Evolutionary conservation across 805 yeast species (phyloP), one percentile per base, ranked within the genome.

Genomic region (Isabelozyma rhagii): DNA sequence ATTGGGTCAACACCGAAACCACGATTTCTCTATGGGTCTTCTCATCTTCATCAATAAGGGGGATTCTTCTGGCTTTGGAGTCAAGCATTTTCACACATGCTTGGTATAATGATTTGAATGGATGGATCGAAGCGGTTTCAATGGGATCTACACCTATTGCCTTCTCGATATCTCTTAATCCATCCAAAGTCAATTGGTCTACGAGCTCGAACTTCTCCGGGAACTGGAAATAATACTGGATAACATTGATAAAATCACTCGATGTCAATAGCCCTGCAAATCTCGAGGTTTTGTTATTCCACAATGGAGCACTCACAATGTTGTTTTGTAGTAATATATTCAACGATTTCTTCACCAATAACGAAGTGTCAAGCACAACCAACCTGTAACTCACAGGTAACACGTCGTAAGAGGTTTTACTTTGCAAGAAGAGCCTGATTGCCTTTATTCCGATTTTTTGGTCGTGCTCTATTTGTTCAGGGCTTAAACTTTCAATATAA

Each of bases 221-320:
- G 58, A 82, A 81, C 60, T 89, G 94, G 62, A 89, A 87, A 69
- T 92, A 93, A 69, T 92, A 94, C 64, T 91, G 96, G 53, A 94
- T 90, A 47, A 93, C 97, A 60, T 94, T 93, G 56, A 94, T 88
- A 67, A 91, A 94, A 71, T 94, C 99, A 40, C 88, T 82, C 14
- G 96, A 84, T 4, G 98, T 94, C 59, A 94, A 75, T 53, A 94
- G 79, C 3, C 99, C 99, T 1, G 97, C 97, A 74, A 94, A 94
- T 60, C 87, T 79, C 13, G 96, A 87, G 13, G 88, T 71, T 61
- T 86, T 81, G 51, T 93, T 86, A 68, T 93, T 89, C 99, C 99
- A 94, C 47, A 94, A 74, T 3, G 99, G 99, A 4, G 98, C 98
- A 48, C 96, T 86, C 31, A 94, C 97, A 61, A 94, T 90, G 64